Evolutionary conservation across 306 rosid species (phyloP).

Genomic region (Cajanus cajan): DNA sequence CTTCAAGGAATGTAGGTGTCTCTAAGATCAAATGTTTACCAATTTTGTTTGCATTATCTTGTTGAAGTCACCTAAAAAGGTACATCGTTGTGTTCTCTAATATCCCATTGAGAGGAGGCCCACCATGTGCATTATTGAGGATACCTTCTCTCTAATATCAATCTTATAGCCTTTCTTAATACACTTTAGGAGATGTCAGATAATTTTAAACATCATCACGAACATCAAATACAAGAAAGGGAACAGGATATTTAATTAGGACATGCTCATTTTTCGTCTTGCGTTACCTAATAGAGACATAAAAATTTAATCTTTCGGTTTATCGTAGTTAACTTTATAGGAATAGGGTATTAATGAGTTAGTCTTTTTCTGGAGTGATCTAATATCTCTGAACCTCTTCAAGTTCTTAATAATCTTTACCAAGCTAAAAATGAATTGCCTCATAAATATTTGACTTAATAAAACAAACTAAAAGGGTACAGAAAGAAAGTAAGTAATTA

Average conservation of each 20-base stretch:
- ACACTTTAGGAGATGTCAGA: neutral
- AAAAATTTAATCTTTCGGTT: neutral
- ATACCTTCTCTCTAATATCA: neutral
- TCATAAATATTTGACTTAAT: neutral
- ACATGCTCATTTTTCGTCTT: neutral
- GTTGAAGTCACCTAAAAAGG: neutral
- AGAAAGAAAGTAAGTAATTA: neutral
- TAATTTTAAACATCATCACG: neutral
- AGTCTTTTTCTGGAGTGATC: neutral
- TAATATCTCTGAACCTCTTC: too few species aligned
- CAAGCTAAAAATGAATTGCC: neutral
- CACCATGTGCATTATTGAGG: slow-evolving; percentile 26
- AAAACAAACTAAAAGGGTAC: neutral
- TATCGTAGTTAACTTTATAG: neutral
- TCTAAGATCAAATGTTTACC: neutral
- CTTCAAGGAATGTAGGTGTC: slow-evolving; percentile 1
- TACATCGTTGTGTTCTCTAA: neutral
- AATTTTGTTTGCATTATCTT: slow-evolving; percentile 16
- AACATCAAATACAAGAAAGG: neutral
- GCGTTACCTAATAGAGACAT: neutral
- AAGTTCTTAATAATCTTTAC: neutral
- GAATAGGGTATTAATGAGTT: neutral
- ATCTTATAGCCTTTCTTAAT: neutral
- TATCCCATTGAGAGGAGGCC: neutral
- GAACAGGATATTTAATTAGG: neutral